A percentile compares a stretch with the other conserved stretches of the same genome.
These are phyloP conservation scores for Exobasidium cylindrosporum DNA, from an alignment of 1,284 basidiomycete genomes.

Conservation along the genomic window DNA sequence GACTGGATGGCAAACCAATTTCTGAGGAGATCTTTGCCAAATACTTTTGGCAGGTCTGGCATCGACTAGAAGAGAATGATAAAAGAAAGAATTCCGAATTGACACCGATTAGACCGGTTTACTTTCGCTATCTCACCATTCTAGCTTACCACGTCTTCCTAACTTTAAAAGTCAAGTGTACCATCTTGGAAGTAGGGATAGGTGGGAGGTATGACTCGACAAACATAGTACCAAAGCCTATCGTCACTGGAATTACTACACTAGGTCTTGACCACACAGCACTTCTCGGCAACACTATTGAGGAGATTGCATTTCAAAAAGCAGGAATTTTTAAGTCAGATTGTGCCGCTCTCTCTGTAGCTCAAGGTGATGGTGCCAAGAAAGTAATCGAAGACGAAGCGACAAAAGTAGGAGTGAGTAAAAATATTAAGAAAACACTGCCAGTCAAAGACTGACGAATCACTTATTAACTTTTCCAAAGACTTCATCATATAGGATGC, in stretches of 20 bases:
- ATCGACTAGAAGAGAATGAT: slow-evolving; percentile 69
- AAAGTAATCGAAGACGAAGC: slow-evolving; percentile 69
- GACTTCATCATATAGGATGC: slow-evolving; percentile 64
- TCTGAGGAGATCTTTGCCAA: slow-evolving; percentile 82
- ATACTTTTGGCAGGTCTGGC: slow-evolving; percentile 97
- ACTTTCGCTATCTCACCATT: slow-evolving; percentile 90
- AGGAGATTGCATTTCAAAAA: slow-evolving; percentile 91
- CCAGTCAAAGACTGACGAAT: background rate
- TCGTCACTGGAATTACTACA: slow-evolving; percentile 84
- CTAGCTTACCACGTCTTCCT: slow-evolving; percentile 90
- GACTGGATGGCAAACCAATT: slow-evolving; percentile 85
- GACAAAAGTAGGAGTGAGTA: slow-evolving; percentile 60
- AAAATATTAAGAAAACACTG: background rate
- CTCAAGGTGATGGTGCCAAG: slow-evolving; percentile 70
- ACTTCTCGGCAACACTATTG: slow-evolving; percentile 82
- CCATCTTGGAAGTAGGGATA: slow-evolving; percentile 93
- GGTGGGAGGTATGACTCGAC: slow-evolving; percentile 94
- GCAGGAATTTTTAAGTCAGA: slow-evolving; percentile 92
- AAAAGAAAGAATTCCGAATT: slow-evolving; percentile 24
- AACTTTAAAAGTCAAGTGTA: slow-evolving; percentile 71
- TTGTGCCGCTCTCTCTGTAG: slow-evolving; percentile 79
- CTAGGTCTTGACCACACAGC: slow-evolving; percentile 91
- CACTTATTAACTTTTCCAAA: slow-evolving; percentile 40
- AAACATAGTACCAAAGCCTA: slow-evolving; percentile 85
- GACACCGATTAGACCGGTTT: slow-evolving; percentile 75